phyloP scores from a whole-genome alignment of 768 basidiomycete species.

The Pleurotus citrinopileatus region DNA sequence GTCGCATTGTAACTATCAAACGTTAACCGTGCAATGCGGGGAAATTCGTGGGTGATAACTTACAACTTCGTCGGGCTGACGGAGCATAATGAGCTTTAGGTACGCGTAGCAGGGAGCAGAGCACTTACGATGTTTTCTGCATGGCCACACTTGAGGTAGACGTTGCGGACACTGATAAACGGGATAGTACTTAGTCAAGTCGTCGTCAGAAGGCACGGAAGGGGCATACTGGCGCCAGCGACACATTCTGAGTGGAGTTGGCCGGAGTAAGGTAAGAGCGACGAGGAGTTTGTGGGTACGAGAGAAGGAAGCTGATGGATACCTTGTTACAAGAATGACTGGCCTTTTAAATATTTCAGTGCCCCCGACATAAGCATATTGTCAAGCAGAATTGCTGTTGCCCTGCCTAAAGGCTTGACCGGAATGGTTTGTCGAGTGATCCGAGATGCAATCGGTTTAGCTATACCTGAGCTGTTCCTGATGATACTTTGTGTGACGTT shows the following conservation, averaged over 20 bases:
- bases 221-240: constrained; percentile 47
- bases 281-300: constrained; percentile 1
- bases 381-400: background rate
- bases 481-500: background rate
- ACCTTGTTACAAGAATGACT: background rate
- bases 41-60: constrained; percentile 7
- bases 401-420: background rate
- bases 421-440: constrained; percentile 4
- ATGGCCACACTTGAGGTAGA: constrained; percentile 49
- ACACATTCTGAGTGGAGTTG: constrained; percentile 39
- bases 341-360: constrained; percentile 15
- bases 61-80: constrained; percentile 28
- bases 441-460: constrained; percentile 7
- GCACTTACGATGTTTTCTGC: constrained; percentile 37
- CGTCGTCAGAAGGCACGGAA: background rate
- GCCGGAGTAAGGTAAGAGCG: constrained; percentile 11
- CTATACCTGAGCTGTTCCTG: constrained; percentile 9
- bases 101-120: background rate
- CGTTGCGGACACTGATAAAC: constrained; percentile 38
- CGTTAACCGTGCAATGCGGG: background rate
- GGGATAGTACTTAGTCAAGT: background rate
- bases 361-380: background rate
- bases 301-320: background rate
- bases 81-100: background rate
- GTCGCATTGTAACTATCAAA: constrained; percentile 42